Evolutionary conservation across 2,329 filamentous ascomycete species (phyloP).

Genomic region (Exophiala sideris): DNA sequence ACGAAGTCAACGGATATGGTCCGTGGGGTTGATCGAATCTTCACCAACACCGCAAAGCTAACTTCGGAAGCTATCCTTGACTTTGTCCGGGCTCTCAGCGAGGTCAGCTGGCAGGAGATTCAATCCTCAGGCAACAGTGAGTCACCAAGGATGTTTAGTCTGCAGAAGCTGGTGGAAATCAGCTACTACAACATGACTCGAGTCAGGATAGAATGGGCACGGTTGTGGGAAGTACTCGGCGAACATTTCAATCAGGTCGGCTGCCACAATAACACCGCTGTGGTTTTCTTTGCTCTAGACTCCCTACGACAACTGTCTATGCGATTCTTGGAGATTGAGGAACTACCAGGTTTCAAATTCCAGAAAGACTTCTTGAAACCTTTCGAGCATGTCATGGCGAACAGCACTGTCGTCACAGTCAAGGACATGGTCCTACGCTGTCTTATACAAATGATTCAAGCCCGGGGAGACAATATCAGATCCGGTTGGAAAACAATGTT

Average conservation of each 20-base stretch:
- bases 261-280: constrained; percentile 91
- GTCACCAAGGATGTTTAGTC: constrained; percentile 89
- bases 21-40: constrained; percentile 89
- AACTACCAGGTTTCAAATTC: constrained; percentile 97
- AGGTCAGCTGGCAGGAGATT: constrained; percentile 99
- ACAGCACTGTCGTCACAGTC: constrained; percentile 84
- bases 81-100: constrained; percentile 86
- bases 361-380: constrained; percentile 99
- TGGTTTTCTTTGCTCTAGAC: constrained; percentile 96
- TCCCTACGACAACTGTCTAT: constrained; percentile 93
- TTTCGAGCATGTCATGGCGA: constrained; percentile 95
- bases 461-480: constrained; percentile 90
- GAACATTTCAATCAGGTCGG: constrained; percentile 98
- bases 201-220: constrained; percentile 97
- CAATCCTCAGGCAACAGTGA: constrained; percentile 95
- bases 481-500: constrained; percentile 99
- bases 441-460: constrained; percentile 98
- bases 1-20: constrained; percentile 90
- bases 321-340: constrained; percentile 98
- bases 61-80: constrained; percentile 92
- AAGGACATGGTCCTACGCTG: constrained; percentile 97
- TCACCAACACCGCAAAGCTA: constrained; percentile 91
- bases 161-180: constrained; percentile 98
- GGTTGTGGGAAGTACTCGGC: constrained; percentile 95
- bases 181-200: constrained; percentile 99